Evolutionary conservation across 176 grass and related monocot species (phyloP).

Genomic region (Stipa capillata): DNA sequence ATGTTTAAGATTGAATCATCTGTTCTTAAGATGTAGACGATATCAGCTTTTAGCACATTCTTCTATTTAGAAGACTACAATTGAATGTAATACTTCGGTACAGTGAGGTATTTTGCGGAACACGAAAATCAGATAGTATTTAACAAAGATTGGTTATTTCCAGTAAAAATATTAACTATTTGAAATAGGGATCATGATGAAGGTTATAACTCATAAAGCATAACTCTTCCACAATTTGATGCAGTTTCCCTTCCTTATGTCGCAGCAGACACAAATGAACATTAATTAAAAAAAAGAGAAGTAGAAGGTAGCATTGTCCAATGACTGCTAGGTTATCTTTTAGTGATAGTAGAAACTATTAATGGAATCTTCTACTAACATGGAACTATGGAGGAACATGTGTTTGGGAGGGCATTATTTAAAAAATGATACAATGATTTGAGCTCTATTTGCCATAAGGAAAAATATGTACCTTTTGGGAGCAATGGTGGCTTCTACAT

Average conservation of each 20-base stretch:
- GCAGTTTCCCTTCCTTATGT: not conserved
- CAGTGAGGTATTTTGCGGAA: not conserved
- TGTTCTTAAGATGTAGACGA: not conserved
- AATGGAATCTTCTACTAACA: not conserved
- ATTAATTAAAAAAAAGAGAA: not conserved
- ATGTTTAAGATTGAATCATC: not conserved
- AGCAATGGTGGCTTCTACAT: conserved; percentile 47
- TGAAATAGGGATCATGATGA: not conserved
- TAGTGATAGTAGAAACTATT: not conserved
- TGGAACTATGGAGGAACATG: not conserved
- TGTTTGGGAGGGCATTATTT: not conserved
- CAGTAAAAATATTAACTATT: not conserved
- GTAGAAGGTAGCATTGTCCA: not conserved
- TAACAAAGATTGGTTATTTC: not conserved
- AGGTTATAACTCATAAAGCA: not conserved
- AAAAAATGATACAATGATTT: not conserved
- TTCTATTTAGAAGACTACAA: not conserved
- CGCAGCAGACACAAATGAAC: not conserved
- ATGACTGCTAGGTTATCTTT: not conserved
- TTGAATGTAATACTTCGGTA: not conserved
- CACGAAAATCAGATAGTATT: not conserved
- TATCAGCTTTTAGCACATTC: not conserved
- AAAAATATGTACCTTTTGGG: conserved; percentile 30
- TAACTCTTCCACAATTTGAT: not conserved
- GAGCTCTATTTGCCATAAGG: not conserved